Conservation (phyloP, 2,329 filamentous ascomycete species). For the Didymosphaeria variabile region DNA sequence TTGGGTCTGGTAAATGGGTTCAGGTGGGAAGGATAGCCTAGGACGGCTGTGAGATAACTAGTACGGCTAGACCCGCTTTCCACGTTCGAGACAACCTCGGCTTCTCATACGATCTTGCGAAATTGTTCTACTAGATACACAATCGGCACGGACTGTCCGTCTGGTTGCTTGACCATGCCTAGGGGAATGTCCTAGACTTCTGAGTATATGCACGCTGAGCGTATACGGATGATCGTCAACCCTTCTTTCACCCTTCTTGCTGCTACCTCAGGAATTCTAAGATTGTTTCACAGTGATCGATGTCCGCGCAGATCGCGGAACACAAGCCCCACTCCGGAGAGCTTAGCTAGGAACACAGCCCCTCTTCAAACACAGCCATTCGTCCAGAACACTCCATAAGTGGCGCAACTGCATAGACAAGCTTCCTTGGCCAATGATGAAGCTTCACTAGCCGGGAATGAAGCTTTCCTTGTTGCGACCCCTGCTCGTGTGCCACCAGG, state of each 20-base stretch:
- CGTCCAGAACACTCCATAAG: background rate
- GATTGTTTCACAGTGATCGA: background rate
- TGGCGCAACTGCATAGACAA: background rate
- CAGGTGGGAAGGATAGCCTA: background rate
- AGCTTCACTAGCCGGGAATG: background rate
- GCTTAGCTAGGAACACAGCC: background rate
- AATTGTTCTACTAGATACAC: too few relatives aligned
- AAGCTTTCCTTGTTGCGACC: slow-evolving; percentile 3
- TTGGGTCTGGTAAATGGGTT: too few relatives aligned
- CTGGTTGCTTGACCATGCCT: too few relatives aligned
- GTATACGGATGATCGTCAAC: too few relatives aligned
- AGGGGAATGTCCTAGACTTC: too few relatives aligned
- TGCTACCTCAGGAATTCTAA: background rate
- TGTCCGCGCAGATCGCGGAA: background rate
- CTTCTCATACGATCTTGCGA: background rate
- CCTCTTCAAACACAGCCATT: background rate
- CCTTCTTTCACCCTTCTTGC: background rate
- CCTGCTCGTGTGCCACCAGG: background rate
- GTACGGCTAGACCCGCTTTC: background rate
- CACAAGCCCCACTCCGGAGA: background rate
- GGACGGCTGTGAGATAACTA: background rate
- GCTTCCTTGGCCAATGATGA: slow-evolving; percentile 4
- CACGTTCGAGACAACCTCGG: background rate
- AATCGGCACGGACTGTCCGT: too few relatives aligned
- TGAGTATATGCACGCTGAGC: background rate